Percentiles rank a stretch among this genome's conserved stretches.
Conservation (phyloP, 2,329 filamentous ascomycete genomes). For the Escovopsis sp. region DNA sequence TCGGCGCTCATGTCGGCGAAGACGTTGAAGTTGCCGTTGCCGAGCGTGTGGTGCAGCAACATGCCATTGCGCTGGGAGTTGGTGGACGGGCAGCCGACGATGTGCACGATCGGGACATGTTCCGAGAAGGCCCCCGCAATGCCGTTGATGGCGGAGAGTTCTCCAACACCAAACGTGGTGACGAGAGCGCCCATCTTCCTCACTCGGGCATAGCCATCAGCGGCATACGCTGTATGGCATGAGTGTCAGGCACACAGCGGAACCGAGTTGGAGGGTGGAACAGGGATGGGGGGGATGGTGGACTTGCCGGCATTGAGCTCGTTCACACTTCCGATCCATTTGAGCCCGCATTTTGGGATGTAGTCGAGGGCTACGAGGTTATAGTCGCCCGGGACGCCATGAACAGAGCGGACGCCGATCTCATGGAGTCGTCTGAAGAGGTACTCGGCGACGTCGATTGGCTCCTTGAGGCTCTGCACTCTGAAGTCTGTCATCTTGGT, state of each 20-base stretch:
- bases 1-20: slow-evolving; percentile 65
- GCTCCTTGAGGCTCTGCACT: slow-evolving; percentile 29
- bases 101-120: slow-evolving; percentile 56
- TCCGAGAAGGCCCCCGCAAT: slow-evolving; percentile 63
- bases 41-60: slow-evolving; percentile 53
- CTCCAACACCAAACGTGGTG: slow-evolving; percentile 64
- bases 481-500: slow-evolving; percentile 22
- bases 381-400: slow-evolving; percentile 60
- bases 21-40: slow-evolving; percentile 68
- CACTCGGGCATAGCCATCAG: slow-evolving; percentile 66
- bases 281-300: background rate
- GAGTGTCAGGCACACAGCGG: slow-evolving; percentile 5
- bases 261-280: background rate
- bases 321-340: slow-evolving; percentile 57
- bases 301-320: slow-evolving; percentile 54
- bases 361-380: slow-evolving; percentile 57
- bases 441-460: slow-evolving; percentile 50
- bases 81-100: slow-evolving; percentile 40
- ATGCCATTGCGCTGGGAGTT: slow-evolving; percentile 32
- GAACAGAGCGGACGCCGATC: slow-evolving; percentile 48
- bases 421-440: slow-evolving; percentile 51
- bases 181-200: slow-evolving; percentile 56
- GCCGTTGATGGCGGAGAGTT: slow-evolving; percentile 60
- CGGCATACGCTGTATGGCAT: slow-evolving; percentile 46
- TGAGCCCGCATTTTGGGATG: slow-evolving; percentile 40